Conservation (phyloP, 345 rosid species). For the Murraya paniculata region DNA sequence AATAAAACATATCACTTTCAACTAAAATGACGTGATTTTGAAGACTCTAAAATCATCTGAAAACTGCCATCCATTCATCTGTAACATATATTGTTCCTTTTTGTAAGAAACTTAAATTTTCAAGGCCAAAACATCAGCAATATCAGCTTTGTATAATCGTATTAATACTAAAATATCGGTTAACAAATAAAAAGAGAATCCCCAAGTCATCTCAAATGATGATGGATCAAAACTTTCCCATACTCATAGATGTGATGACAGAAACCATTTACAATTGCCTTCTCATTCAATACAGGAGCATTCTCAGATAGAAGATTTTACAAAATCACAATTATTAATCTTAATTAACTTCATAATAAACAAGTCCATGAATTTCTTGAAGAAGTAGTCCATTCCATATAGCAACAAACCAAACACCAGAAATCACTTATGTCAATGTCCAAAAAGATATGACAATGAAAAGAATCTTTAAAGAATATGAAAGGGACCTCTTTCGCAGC, state of each 20-base stretch:
- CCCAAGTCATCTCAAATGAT: background rate
- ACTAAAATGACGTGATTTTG: background rate
- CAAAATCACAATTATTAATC: background rate
- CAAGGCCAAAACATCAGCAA: background rate
- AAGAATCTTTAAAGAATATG: background rate
- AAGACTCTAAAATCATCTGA: background rate
- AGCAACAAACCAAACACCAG: background rate
- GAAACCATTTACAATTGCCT: background rate
- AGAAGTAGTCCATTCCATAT: conserved; percentile 1
- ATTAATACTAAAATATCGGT: background rate
- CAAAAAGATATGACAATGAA: background rate
- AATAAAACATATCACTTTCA: background rate
- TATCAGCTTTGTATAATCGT: background rate
- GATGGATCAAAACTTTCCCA: background rate
- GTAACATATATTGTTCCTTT: background rate
- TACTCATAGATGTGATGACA: background rate
- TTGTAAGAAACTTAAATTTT: background rate
- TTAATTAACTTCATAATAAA: background rate
- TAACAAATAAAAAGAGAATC: background rate
- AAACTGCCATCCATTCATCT: background rate
- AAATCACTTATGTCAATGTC: background rate
- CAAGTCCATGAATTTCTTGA: background rate
- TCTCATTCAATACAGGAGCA: background rate
- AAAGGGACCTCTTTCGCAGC: conserved; percentile 70
- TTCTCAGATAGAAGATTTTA: background rate